phyloP scores from a whole-genome alignment of 768 basidiomycete species.

The Naematelia aurantialba region DNA sequence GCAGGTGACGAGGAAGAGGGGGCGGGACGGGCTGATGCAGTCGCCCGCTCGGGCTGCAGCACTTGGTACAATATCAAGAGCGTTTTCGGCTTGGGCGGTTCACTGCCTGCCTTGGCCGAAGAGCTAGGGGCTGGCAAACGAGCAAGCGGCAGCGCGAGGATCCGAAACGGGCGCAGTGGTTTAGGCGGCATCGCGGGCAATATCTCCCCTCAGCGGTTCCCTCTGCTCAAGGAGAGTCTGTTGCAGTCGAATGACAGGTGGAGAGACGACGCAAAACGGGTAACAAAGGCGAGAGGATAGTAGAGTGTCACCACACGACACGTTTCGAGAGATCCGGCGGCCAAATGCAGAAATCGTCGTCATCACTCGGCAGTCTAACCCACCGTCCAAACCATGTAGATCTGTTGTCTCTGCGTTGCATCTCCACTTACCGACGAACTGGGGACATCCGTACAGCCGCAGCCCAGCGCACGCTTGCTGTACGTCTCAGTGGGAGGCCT shows the following conservation, averaged over 20 bases:
- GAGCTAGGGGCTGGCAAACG: constrained; percentile 24
- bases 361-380: neutral
- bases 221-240: neutral
- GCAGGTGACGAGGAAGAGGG: constrained; percentile 2
- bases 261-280: neutral
- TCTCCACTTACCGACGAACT: no score
- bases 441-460: no score
- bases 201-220: neutral
- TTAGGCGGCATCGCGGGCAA: constrained; percentile 3
- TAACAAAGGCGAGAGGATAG: no score
- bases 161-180: constrained; percentile 29
- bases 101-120: no score
- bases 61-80: constrained; percentile 34
- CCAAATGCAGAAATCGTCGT: neutral
- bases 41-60: constrained; percentile 16
- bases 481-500: no score
- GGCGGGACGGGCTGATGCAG: constrained; percentile 13
- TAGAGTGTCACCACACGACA: no score
- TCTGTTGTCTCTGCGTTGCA: no score
- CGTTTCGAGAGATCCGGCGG: no score
- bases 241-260: neutral
- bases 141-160: constrained; percentile 46
- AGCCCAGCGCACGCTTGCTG: no score
- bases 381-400: no score
- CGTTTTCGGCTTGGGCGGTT: constrained; percentile 11